A percentile compares a stretch with the other conserved stretches of the same genome.
Conservation (phyloP, 495 filamentous ascomycete species). For the Aspergillus panamensis region DNA sequence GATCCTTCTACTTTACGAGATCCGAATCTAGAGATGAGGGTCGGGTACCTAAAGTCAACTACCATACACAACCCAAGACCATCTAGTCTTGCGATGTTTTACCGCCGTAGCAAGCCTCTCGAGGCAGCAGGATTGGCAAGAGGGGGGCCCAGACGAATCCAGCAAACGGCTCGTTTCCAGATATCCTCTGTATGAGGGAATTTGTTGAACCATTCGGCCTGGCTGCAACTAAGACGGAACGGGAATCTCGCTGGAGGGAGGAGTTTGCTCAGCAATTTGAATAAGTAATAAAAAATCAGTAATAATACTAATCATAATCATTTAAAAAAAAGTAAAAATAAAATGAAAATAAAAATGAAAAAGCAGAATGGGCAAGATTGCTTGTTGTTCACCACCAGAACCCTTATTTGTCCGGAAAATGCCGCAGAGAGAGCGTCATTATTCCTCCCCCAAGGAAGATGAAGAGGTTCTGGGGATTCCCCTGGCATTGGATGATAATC, state of each 20-base stretch:
- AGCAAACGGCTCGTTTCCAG: neutral
- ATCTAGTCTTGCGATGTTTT: no score
- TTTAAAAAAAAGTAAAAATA: neutral
- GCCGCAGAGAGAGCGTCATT: neutral
- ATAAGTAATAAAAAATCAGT: no score
- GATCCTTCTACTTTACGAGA: neutral
- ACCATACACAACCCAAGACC: no score
- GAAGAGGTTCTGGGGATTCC: neutral
- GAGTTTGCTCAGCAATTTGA: neutral
- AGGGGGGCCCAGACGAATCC: conserved; percentile 2
- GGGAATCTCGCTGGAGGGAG: conserved; percentile 13
- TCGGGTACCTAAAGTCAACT: neutral
- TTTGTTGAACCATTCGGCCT: conserved; percentile 19
- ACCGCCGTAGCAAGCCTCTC: neutral
- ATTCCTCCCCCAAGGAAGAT: neutral
- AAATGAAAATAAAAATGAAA: neutral
- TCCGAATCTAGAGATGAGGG: neutral
- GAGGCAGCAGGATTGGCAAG: neutral
- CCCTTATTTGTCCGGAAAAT: conserved; percentile 7
- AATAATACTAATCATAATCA: neutral
- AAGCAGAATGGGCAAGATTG: neutral
- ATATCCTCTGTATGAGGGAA: conserved; percentile 21
- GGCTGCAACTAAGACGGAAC: conserved; percentile 20
- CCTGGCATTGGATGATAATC: no score
- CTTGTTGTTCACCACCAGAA: neutral